Percentiles rank a stretch among this genome's conserved stretches.
Evolutionary conservation across 306 rosid genomes (phyloP).

Genomic region (Herpetospermum pedunculosum): DNA sequence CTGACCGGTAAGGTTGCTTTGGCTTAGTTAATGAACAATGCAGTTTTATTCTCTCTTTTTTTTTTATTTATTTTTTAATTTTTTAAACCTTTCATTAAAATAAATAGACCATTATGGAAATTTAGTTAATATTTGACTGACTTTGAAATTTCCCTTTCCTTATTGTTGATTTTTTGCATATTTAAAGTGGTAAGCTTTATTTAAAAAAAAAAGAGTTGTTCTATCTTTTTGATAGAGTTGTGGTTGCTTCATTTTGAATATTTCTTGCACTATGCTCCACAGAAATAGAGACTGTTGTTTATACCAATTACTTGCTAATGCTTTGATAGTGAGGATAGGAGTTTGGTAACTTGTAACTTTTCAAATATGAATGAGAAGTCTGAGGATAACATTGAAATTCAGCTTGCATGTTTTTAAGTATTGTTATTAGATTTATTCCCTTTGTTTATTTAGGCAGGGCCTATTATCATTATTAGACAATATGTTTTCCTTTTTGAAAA

Average conservation of each 20-base stretch:
- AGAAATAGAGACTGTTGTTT: neutral
- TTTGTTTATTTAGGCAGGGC: neutral
- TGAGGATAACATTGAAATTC: neutral
- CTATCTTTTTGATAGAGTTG: neutral
- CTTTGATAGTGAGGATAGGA: neutral
- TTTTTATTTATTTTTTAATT: neutral
- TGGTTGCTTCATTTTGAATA: neutral
- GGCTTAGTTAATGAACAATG: conserved; percentile 1
- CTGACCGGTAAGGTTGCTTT: conserved; percentile 61
- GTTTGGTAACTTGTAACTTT: neutral
- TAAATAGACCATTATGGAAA: neutral
- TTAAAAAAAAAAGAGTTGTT: neutral
- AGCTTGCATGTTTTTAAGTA: neutral
- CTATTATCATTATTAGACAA: neutral
- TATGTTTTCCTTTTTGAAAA: neutral
- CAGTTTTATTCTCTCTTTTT: too few species aligned
- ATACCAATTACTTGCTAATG: neutral
- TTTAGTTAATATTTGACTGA: neutral
- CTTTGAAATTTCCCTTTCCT: neutral
- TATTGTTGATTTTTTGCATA: neutral
- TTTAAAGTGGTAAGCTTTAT: neutral
- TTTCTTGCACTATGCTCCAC: neutral
- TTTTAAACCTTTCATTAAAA: neutral
- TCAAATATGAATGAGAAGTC: neutral
- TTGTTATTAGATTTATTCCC: neutral